phyloP scores from a whole-genome alignment of 2,329 filamentous ascomycete species.

The Phyllosticta citrichinensis region DNA sequence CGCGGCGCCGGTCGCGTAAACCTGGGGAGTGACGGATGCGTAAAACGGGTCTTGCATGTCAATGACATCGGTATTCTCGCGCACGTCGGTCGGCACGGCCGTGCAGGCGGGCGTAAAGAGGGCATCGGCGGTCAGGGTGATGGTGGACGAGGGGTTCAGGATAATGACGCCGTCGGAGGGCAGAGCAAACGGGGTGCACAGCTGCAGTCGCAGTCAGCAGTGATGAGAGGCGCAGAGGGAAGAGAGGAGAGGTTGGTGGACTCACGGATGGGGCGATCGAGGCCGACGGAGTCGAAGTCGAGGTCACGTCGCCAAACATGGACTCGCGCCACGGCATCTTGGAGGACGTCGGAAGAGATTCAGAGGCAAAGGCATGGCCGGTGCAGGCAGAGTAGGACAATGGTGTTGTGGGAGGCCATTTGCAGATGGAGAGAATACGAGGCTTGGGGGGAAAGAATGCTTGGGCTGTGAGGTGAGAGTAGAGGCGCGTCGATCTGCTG shows the following conservation, averaged over 20 bases:
- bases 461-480: slow-evolving; percentile 1
- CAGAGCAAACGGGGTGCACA: slow-evolving; percentile 54
- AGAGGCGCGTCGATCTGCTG: background rate
- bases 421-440: slow-evolving; percentile 1
- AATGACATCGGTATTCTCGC: slow-evolving; percentile 31
- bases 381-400: background rate
- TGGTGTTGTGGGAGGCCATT: background rate
- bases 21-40: slow-evolving; percentile 83
- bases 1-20: slow-evolving; percentile 83
- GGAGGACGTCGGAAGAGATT: background rate
- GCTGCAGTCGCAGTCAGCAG: slow-evolving; percentile 21
- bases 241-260: background rate
- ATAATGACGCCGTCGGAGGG: slow-evolving; percentile 48
- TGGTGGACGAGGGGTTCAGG: slow-evolving; percentile 42
- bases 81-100: slow-evolving; percentile 16
- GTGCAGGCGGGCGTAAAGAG: slow-evolving; percentile 50
- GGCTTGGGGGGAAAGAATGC: slow-evolving; percentile 7
- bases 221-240: background rate
- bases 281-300: slow-evolving; percentile 7
- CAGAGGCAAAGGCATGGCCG: background rate
- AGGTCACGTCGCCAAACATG: background rate
- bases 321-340: slow-evolving; percentile 9
- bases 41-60: slow-evolving; percentile 83
- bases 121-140: slow-evolving; percentile 50
- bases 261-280: slow-evolving; percentile 7